A percentile compares a stretch with the other conserved stretches of the same genome.
These are phyloP conservation scores for Fusarium pseudograminearum DNA, from an alignment of 2,329 filamentous ascomycete genomes.

Conservation along the genomic window DNA sequence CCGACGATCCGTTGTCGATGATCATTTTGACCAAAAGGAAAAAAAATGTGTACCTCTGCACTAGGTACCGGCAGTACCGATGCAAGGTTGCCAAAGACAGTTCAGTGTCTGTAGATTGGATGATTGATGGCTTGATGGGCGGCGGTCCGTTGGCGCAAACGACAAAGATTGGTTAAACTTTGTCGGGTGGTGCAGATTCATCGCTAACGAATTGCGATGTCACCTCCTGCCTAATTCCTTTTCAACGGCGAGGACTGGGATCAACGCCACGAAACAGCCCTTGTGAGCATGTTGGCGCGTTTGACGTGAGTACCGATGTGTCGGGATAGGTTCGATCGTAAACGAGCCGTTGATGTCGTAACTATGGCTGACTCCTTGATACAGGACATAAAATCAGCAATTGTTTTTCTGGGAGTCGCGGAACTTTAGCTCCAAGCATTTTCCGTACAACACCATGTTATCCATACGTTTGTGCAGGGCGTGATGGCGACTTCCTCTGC, in stretches of 20 bases:
- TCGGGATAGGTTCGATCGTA: slow-evolving; percentile 8
- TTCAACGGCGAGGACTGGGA: slow-evolving; percentile 25
- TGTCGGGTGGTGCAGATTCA: slow-evolving; percentile 35
- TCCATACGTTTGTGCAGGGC: slow-evolving; percentile 7
- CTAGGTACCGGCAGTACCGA: neutral
- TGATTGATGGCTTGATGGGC: slow-evolving; percentile 14
- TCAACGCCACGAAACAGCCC: slow-evolving; percentile 27
- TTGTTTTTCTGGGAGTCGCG: neutral
- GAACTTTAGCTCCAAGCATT: slow-evolving; percentile 10
- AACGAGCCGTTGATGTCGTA: slow-evolving; percentile 14
- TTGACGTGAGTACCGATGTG: slow-evolving; percentile 8
- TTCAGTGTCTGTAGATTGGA: slow-evolving; percentile 8
- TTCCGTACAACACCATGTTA: neutral
- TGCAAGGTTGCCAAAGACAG: neutral
- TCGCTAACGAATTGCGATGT: slow-evolving; percentile 31
- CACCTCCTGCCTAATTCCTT: slow-evolving; percentile 33
- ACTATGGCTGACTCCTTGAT: neutral
- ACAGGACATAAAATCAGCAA: neutral
- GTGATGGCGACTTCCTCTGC: neutral
- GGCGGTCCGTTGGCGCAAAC: slow-evolving; percentile 34
- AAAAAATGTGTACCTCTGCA: neutral
- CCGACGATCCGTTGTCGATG: slow-evolving; percentile 13
- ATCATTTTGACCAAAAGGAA: neutral
- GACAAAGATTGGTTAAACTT: slow-evolving; percentile 37
- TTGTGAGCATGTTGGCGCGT: slow-evolving; percentile 14